Base-by-base conservation (phyloP, 331 rosid genomes). In the Arachis monticola region DNA sequence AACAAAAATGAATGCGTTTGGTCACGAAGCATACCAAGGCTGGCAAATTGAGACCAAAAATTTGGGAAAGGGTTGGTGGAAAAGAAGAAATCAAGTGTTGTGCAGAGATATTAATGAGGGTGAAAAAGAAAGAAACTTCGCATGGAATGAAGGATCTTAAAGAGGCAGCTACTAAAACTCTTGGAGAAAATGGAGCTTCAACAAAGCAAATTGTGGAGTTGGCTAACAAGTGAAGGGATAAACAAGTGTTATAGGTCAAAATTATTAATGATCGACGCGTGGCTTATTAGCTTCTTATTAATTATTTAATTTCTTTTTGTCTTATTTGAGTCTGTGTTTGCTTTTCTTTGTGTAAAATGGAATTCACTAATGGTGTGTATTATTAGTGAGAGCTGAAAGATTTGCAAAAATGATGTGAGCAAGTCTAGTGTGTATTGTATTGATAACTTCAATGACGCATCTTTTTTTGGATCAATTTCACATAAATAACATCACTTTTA, bases 1-100 rank as follows among this genome's bases (percentile, higher is more conserved):
- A 92, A 53, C 96, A 38, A 90, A 73, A 64, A 92, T 92, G 96
- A 92, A 92, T 60, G 91, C 96, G 0, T 10, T 30, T 87, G 77
- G 55, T 92, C 3, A 75, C 0, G 60, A 90, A 45, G 92, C n/a
- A 85, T 1, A 61, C 80, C 3, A 78, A 75, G 5, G 87, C n/a
- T 92, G 53, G 96, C 92, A n/a, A n/a, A 0, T 3, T 92, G 42
- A 84, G 88, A 47, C 73, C 81, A 0, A 78, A 63, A 45, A 50
- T 41, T 0, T 3, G 66, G 1, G 85, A 85, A 1, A 74, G 89
- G 93, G 6, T 4, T 92, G 4, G 84, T 88, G 17, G 81, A 32
- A 80, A 83, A 81, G 83, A 82, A 0, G 96, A 92, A 63, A 82
- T 88, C 85, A 0, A 22, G 45, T 40, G 83, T 84, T 75, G 89